These are phyloP conservation scores for Lyophyllum atratum DNA, from an alignment of 768 basidiomycete species.

Conservation along the genomic window DNA sequence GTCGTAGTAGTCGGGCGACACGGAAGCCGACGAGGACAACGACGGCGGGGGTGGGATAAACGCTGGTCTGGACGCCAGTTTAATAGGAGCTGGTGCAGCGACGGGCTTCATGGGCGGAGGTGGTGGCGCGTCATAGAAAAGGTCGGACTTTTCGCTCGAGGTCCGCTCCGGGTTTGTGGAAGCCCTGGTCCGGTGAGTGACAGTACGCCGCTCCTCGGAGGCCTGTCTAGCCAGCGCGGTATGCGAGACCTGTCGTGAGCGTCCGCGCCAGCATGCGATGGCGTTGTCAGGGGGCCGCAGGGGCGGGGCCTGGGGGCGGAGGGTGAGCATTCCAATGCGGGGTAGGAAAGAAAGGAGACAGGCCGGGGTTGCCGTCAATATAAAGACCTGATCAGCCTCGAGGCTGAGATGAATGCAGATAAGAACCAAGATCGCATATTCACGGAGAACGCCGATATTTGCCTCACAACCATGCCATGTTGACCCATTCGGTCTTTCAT, in stretches of 20 bases:
- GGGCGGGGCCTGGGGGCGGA: slow-evolving; percentile 15
- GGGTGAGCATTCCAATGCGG: slow-evolving; percentile 14
- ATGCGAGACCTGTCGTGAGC: slow-evolving; percentile 36
- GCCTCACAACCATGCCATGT: neutral
- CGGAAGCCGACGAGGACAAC: slow-evolving; percentile 30
- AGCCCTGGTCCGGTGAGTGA: neutral
- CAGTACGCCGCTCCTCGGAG: slow-evolving; percentile 37
- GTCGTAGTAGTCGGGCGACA: slow-evolving; percentile 46
- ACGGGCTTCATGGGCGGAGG: neutral
- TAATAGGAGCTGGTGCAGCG: neutral
- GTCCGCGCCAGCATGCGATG: slow-evolving; percentile 18
- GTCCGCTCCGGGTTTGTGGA: neutral
- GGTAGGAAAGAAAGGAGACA: slow-evolving; percentile 8
- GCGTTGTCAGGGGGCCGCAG: no score
- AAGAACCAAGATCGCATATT: neutral
- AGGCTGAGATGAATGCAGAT: slow-evolving; percentile 9
- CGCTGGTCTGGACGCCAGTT: neutral
- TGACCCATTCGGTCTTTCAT: neutral
- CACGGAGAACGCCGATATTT: neutral
- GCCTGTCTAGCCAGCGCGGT: slow-evolving; percentile 45
- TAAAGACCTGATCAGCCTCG: slow-evolving; percentile 18
- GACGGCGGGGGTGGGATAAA: slow-evolving; percentile 21
- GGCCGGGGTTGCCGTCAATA: slow-evolving; percentile 10
- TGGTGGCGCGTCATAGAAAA: neutral
- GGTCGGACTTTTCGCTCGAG: slow-evolving; percentile 1